phyloP scores from a whole-genome alignment of 305 asterid genomes.

The Fraxinus floribunda region DNA sequence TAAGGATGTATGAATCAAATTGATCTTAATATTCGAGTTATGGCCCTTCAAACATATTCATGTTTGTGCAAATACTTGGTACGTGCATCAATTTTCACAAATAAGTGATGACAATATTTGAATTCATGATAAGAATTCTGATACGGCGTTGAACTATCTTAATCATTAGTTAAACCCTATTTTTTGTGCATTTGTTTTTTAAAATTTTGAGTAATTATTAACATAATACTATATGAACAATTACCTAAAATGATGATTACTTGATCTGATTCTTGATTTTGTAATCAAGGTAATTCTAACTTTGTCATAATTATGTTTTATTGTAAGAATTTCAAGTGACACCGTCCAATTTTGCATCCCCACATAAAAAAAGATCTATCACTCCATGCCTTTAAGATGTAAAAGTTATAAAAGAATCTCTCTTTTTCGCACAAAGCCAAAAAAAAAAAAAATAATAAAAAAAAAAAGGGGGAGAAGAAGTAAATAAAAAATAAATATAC shows the following conservation, averaged over 20 bases:
- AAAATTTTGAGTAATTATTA: background rate
- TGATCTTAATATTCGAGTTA: background rate
- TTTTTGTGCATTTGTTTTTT: background rate
- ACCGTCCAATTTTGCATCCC: background rate
- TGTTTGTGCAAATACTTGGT: background rate
- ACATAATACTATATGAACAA: background rate
- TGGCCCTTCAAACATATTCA: background rate
- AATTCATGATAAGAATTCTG: background rate
- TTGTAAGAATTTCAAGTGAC: background rate
- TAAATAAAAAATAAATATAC: too few relatives aligned
- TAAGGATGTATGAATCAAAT: background rate
- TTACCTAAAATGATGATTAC: constrained; percentile 16
- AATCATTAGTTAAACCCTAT: constrained; percentile 7
- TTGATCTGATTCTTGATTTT: constrained; percentile 11
- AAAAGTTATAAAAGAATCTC: background rate
- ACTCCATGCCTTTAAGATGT: background rate
- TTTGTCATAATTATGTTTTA: constrained; percentile 17
- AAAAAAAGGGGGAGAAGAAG: background rate
- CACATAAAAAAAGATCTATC: background rate
- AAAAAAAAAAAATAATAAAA: too few relatives aligned
- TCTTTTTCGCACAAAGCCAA: background rate
- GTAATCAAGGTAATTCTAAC: constrained; percentile 20
- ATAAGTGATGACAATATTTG: background rate
- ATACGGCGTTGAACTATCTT: background rate
- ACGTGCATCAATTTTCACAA: background rate